Evolutionary conservation across 129 eudicot genomes (phyloP).

Genomic region (Saposhnikovia divaricata): DNA sequence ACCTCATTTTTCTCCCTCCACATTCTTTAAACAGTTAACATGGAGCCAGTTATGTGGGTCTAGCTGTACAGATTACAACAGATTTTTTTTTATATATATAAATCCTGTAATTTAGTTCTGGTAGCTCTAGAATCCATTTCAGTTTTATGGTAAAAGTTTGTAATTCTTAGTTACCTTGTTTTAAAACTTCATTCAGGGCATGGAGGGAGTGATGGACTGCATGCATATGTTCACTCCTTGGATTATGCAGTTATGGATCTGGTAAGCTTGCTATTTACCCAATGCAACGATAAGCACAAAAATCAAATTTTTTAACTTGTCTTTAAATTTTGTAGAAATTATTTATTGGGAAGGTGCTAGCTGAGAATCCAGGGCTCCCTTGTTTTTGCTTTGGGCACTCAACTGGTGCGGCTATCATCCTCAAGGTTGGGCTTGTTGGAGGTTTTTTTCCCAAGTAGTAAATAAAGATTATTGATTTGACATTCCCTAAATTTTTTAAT

Average conservation of each 20-base stretch:
- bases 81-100: not conserved
- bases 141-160: not conserved
- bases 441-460: not conserved
- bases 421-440: conserved; percentile 39
- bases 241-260: conserved; percentile 68
- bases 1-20: not conserved
- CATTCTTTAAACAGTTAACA: not conserved
- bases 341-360: conserved; percentile 46
- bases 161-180: not conserved
- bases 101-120: not conserved
- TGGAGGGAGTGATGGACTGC: conserved; percentile 98
- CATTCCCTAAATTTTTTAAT: not conserved
- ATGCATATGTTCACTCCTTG: conserved; percentile 83
- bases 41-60: not conserved
- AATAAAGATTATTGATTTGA: not conserved
- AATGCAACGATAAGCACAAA: not conserved
- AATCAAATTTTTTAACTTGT: not conserved
- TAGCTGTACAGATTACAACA: not conserved
- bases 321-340: conserved; percentile 42
- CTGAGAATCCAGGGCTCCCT: conserved; percentile 68
- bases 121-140: not conserved
- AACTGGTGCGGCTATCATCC: conserved; percentile 86
- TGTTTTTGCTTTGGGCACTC: conserved; percentile 97
- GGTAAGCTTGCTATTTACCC: conserved; percentile 29
- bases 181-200: conserved; percentile 43